phyloP scores from a whole-genome alignment of 2,329 filamentous ascomycete species.

The Phialophora chinensis region DNA sequence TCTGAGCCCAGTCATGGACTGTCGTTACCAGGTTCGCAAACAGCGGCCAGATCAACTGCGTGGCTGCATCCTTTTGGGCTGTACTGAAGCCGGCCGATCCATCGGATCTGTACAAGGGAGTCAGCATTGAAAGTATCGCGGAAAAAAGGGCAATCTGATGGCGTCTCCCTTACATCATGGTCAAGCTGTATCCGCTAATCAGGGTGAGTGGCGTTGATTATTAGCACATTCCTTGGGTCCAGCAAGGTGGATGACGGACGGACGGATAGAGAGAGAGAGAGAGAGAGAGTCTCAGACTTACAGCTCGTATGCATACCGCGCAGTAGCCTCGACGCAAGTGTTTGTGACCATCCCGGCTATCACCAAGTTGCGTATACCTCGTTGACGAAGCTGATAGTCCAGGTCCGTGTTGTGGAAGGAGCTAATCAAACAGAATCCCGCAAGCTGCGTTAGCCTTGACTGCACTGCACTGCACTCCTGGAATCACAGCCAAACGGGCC shows the following conservation, averaged over 20 bases:
- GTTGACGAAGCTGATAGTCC: slow-evolving; percentile 45
- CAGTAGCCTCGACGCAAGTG: slow-evolving; percentile 46
- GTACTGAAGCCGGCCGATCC: slow-evolving; percentile 15
- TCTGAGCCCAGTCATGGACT: slow-evolving; percentile 8
- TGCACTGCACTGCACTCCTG: too few relatives aligned
- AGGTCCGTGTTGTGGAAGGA: slow-evolving; percentile 48
- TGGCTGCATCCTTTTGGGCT: slow-evolving; percentile 13
- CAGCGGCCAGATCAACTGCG: slow-evolving; percentile 15
- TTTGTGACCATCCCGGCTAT: slow-evolving; percentile 45
- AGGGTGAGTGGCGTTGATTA: neutral
- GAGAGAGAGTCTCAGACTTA: too few relatives aligned
- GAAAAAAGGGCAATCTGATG: neutral
- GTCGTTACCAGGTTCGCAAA: slow-evolving; percentile 8
- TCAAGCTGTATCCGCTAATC: slow-evolving; percentile 11
- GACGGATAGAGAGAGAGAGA: neutral
- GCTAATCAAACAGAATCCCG: slow-evolving; percentile 15
- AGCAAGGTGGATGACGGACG: neutral
- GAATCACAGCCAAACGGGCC: neutral
- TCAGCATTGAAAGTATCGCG: neutral
- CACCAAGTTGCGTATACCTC: slow-evolving; percentile 44
- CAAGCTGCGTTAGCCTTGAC: too few relatives aligned
- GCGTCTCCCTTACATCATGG: slow-evolving; percentile 14
- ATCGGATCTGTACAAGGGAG: neutral
- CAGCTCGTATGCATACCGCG: slow-evolving; percentile 44
- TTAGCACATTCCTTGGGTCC: neutral